A percentile compares a stretch with the other conserved stretches of the same genome.
These are phyloP conservation scores for Fistulifera solaris DNA, from an alignment of 108 stramenopile genomes.

Conservation along the genomic window DNA sequence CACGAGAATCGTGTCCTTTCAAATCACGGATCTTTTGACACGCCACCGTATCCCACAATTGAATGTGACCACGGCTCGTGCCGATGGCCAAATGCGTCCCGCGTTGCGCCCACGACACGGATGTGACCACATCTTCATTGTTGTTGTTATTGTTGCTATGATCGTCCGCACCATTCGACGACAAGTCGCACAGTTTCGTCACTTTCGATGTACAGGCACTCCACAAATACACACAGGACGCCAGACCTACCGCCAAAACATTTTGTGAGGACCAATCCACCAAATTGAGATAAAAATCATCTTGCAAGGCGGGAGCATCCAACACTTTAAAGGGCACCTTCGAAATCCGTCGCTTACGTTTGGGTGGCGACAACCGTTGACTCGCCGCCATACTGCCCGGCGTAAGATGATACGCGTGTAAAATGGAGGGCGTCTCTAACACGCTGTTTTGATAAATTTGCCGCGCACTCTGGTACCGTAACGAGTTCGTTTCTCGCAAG, in stretches of 20 bases:
- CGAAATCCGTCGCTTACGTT: constrained; percentile 68
- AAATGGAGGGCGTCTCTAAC: constrained; percentile 34
- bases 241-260: constrained; percentile 97
- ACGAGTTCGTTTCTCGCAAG: constrained; percentile 49
- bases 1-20: constrained; percentile 81
- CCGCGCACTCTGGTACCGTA: constrained; percentile 53
- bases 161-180: background rate
- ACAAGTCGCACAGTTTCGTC: constrained; percentile 81
- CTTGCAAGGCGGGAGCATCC: constrained; percentile 95
- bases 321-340: constrained; percentile 98
- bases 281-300: constrained; percentile 98
- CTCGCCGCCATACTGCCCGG: constrained; percentile 50
- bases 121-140: constrained; percentile 67
- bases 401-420: constrained; percentile 70
- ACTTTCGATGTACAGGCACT: constrained; percentile 88
- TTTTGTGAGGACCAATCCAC: constrained; percentile 95
- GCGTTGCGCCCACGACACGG: constrained; percentile 89
- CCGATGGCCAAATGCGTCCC: constrained; percentile 90
- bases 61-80: constrained; percentile 79
- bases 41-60: constrained; percentile 88
- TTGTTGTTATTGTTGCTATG: background rate
- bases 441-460: constrained; percentile 44
- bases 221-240: constrained; percentile 90
- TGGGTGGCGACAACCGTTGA: constrained; percentile 55
- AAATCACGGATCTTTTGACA: constrained; percentile 77